A percentile compares a stretch with the other conserved stretches of the same genome.
These are phyloP conservation scores for Paradendryphiella salina DNA, from an alignment of 2,329 filamentous ascomycete genomes.

Conservation along the genomic window DNA sequence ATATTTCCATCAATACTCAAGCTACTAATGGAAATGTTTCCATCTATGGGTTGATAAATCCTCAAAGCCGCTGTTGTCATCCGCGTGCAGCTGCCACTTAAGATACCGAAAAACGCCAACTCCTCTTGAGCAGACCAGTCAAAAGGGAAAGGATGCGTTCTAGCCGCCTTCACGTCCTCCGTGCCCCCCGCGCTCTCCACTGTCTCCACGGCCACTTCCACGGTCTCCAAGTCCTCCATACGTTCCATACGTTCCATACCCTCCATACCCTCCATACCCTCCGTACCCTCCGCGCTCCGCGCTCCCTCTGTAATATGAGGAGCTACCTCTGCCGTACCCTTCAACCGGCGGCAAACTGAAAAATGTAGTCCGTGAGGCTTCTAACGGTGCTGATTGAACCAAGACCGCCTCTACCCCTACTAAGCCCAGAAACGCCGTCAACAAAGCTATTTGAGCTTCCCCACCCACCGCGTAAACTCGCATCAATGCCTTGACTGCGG, in stretches of 20 bases:
- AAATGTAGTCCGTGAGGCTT: neutral
- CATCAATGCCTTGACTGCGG: neutral
- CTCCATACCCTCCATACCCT: neutral
- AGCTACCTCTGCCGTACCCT: no score
- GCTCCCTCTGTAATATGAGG: no score
- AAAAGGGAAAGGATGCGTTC: no score
- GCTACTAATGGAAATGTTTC: neutral
- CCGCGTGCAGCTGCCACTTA: neutral
- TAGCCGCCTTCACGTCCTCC: neutral
- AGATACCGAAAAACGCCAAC: no score
- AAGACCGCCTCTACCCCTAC: neutral
- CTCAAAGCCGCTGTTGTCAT: neutral
- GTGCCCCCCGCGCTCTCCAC: neutral
- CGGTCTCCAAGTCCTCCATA: neutral
- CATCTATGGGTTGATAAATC: neutral
- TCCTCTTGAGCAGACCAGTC: no score
- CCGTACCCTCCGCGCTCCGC: no score
- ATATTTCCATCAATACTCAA: neutral
- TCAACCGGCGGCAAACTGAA: no score
- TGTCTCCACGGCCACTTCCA: constrained; percentile 3
- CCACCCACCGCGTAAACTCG: neutral
- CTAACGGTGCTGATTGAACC: neutral
- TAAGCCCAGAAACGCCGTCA: neutral
- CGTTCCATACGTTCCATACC: neutral
- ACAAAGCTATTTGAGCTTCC: neutral